Conservation (phyloP, 1,284 basidiomycete genomes). For the Ustilago curta region DNA sequence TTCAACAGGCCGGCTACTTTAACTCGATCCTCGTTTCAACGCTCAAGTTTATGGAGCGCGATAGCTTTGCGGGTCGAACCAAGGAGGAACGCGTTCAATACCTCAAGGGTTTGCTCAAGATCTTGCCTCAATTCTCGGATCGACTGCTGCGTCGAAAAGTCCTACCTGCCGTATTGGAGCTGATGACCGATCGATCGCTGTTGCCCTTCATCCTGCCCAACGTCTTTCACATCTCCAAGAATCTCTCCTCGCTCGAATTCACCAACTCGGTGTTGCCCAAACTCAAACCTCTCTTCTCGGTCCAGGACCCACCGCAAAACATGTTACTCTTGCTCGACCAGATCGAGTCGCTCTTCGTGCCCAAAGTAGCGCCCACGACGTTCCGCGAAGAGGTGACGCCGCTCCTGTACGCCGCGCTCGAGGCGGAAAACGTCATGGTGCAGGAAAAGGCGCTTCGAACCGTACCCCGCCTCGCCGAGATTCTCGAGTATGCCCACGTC, state of each 20-base stretch:
- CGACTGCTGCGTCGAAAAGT: slow-evolving; percentile 89
- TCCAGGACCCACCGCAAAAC: slow-evolving; percentile 97
- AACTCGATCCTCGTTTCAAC: slow-evolving; percentile 94
- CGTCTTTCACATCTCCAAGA: slow-evolving; percentile 89
- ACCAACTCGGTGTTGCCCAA: slow-evolving; percentile 83
- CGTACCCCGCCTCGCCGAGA: slow-evolving; percentile 89
- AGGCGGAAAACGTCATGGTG: slow-evolving; percentile 80
- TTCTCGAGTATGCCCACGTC: slow-evolving; percentile 76
- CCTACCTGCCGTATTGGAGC: slow-evolving; percentile 79
- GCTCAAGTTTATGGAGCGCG: slow-evolving; percentile 93
- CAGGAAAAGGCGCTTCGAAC: slow-evolving; percentile 89
- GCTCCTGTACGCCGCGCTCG: slow-evolving; percentile 92
- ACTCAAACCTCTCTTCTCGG: slow-evolving; percentile 86
- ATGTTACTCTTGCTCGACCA: slow-evolving; percentile 77
- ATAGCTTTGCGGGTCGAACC: slow-evolving; percentile 92
- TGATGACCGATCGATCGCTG: slow-evolving; percentile 64
- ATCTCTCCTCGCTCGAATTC: slow-evolving; percentile 79
- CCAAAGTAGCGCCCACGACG: slow-evolving; percentile 85
- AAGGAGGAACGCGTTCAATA: slow-evolving; percentile 96
- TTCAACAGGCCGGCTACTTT: slow-evolving; percentile 89
- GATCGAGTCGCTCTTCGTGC: slow-evolving; percentile 81
- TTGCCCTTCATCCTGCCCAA: slow-evolving; percentile 97
- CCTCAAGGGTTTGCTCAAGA: slow-evolving; percentile 81
- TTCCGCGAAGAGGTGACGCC: slow-evolving; percentile 95
- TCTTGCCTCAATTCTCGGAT: slow-evolving; percentile 88